Evolutionary conservation across 352 stramenopile species (phyloP), one percentile per base, ranked within the genome.

Genomic region (Hyaloperonospora brassicae): DNA sequence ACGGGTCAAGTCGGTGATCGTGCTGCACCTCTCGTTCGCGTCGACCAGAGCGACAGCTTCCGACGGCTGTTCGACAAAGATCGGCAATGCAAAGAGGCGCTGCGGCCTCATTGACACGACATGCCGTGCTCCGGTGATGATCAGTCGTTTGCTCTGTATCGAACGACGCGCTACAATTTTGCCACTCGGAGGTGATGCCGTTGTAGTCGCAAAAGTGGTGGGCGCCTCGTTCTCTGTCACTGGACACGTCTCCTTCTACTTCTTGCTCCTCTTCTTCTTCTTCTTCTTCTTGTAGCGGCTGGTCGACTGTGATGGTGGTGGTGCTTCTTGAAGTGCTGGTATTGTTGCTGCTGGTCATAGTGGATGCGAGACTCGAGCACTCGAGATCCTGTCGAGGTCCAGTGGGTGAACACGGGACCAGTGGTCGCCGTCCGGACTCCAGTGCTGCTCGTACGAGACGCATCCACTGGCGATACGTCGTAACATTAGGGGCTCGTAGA

Each of bases 341-440:
- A 17, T 55, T 51, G 48, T 38, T 63, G 50, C 55, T 68, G 48
- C 55, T 72, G 46, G 62, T 62, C 27, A 60, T 38, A 21, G 64
- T 72, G 38, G 64, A 62, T 13, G 51, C 55, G 40, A 68, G 44
- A 36, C 59, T 71, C 25, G 47, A 67, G 27, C 50, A 65, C 23
- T 64, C 59, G 25, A 59, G 21, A 24, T 68, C 54, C 23, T 47
- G 42, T 0, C 7, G 21, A 39, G 52, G 47, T 17, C 13, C n/a
- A 39, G 57, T 52, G 21, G 5, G 45, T 46, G 17, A 30, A n/a
- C 51, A 68, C 38, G 47, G 57, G 38, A 52, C 22, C 48, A 62
- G 55, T 14, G 60, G 64, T 24, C 52, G 59, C 6, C 59, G 51
- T 49, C 64, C 64, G 35, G 64, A 72, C 52, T 58, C 64, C 5